phyloP scores from a whole-genome alignment of 805 yeast species.

The Wickerhamiella occidentalis region DNA sequence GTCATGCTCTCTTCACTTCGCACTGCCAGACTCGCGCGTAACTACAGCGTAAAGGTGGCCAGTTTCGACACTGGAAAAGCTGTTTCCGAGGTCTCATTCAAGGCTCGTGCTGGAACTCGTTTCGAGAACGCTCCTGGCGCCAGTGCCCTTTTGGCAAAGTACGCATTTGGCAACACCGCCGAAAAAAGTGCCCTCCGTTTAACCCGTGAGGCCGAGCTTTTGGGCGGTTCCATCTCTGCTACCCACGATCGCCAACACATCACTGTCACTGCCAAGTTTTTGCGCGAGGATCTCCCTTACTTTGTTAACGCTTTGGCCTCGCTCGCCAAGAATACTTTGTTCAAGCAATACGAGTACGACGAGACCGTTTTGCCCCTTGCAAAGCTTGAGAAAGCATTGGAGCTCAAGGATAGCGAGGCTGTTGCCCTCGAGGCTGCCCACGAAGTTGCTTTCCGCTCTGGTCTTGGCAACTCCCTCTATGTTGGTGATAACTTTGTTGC shows the following conservation, averaged over 20 bases:
- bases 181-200: slow-evolving; percentile 81
- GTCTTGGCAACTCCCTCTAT: slow-evolving; percentile 73
- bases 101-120: slow-evolving; percentile 81
- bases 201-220: slow-evolving; percentile 85
- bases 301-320: slow-evolving; percentile 76
- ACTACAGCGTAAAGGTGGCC: slow-evolving; percentile 36
- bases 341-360: slow-evolving; percentile 68
- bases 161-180: slow-evolving; percentile 64
- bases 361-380: slow-evolving; percentile 80
- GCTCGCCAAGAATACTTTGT: slow-evolving; percentile 51
- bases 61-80: slow-evolving; percentile 51
- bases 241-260: slow-evolving; percentile 73
- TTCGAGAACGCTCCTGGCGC: slow-evolving; percentile 57
- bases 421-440: slow-evolving; percentile 69
- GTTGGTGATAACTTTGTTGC: slow-evolving; percentile 53
- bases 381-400: slow-evolving; percentile 41
- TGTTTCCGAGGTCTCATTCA: slow-evolving; percentile 65
- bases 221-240: slow-evolving; percentile 72
- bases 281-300: slow-evolving; percentile 82
- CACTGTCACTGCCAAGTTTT: slow-evolving; percentile 66
- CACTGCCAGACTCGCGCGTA: slow-evolving; percentile 18
- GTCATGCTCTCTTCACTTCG: slow-evolving; percentile 11
- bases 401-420: slow-evolving; percentile 41
- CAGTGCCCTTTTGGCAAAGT: slow-evolving; percentile 74
- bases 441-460: slow-evolving; percentile 69